A percentile compares a stretch with the other conserved stretches of the same genome.
These are phyloP conservation scores for Ceratobasidium sp. DNA, from an alignment of 1,284 basidiomycete species.

Conservation along the genomic window DNA sequence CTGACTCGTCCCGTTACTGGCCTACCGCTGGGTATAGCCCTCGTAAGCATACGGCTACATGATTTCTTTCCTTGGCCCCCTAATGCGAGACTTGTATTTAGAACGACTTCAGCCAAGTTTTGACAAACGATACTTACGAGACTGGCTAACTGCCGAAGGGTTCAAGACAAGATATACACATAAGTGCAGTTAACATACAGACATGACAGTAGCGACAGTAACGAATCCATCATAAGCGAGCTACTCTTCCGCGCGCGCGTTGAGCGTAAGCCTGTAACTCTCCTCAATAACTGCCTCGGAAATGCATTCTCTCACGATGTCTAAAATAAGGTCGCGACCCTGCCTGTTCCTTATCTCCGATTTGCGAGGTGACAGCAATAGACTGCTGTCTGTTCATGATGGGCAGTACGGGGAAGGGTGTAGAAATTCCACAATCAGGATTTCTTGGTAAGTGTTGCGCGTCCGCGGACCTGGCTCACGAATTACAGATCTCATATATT, in stretches of 20 bases:
- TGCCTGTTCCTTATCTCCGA: slow-evolving; percentile 38
- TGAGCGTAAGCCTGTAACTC: slow-evolving; percentile 42
- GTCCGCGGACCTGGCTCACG: no score
- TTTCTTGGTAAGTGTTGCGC: no score
- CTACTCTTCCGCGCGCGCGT: slow-evolving; percentile 41
- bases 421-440: no score
- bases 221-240: not conserved
- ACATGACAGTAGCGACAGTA: slow-evolving; percentile 22
- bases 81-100: slow-evolving; percentile 57
- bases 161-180: no score
- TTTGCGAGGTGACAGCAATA: slow-evolving; percentile 29
- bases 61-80: slow-evolving; percentile 54
- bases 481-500: no score
- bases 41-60: slow-evolving; percentile 64
- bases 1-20: slow-evolving; percentile 99
- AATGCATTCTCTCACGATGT: slow-evolving; percentile 27
- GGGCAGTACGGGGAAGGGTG: not conserved
- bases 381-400: slow-evolving; percentile 41
- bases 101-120: no score
- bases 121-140: no score
- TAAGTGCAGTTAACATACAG: no score
- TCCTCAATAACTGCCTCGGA: slow-evolving; percentile 38
- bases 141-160: no score
- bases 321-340: slow-evolving; percentile 22
- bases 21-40: slow-evolving; percentile 78